These are phyloP conservation scores for Suillus clintonianus DNA, from an alignment of 768 basidiomycete genomes.

Conservation along the genomic window DNA sequence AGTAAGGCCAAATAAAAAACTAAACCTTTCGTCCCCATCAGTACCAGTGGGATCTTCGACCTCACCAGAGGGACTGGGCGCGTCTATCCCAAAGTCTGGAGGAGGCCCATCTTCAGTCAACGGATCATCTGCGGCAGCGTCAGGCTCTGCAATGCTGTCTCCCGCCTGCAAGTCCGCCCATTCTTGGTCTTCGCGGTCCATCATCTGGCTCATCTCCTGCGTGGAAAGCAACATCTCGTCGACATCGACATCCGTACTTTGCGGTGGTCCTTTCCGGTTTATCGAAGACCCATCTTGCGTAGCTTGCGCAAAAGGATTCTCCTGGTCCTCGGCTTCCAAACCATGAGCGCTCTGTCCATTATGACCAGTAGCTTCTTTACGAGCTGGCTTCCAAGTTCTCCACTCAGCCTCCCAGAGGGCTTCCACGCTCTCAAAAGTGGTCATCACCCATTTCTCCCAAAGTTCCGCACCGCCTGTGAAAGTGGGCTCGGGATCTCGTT, in stretches of 20 bases:
- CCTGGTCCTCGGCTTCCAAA: slow-evolving; percentile 8
- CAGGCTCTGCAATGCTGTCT: slow-evolving; percentile 16
- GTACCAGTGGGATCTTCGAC: background rate
- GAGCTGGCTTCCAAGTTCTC: slow-evolving; percentile 56
- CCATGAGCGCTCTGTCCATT: slow-evolving; percentile 29
- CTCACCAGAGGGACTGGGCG: background rate
- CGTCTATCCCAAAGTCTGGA: background rate
- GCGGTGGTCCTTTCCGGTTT: background rate
- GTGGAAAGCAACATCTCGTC: slow-evolving; percentile 33
- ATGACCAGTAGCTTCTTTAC: slow-evolving; percentile 6
- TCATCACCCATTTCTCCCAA: slow-evolving; percentile 82
- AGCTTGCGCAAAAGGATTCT: slow-evolving; percentile 26
- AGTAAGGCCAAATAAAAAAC: background rate
- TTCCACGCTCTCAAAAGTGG: slow-evolving; percentile 88
- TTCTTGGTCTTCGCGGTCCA: slow-evolving; percentile 20
- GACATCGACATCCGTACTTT: slow-evolving; percentile 27
- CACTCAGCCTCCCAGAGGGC: slow-evolving; percentile 75
- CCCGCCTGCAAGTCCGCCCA: slow-evolving; percentile 16
- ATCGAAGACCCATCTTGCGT: slow-evolving; percentile 18
- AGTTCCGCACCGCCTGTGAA: slow-evolving; percentile 24
- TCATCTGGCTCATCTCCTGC: slow-evolving; percentile 34
- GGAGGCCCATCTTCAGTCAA: slow-evolving; percentile 6
- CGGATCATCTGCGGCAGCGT: slow-evolving; percentile 7
- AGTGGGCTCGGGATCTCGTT: slow-evolving; percentile 30
- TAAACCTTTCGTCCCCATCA: background rate